Evolutionary conservation across 75 land plant species (phyloP).

Genomic region (Pseudotsuga menziesii): DNA sequence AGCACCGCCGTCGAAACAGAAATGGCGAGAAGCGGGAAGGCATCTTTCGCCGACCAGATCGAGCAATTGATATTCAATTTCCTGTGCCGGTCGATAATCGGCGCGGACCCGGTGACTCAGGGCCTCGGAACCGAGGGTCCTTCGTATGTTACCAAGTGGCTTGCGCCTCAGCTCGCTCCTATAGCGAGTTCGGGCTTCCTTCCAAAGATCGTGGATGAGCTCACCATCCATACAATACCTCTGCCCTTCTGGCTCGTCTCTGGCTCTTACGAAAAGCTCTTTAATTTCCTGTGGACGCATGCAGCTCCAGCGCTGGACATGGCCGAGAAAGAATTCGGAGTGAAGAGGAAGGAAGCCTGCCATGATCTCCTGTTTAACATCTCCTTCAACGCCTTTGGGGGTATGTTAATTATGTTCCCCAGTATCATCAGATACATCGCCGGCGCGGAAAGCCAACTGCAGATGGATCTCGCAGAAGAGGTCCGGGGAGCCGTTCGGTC

Average conservation of each 20-base stretch:
- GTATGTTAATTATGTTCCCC: slow-evolving; percentile 42
- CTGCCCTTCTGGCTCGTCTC: slow-evolving; percentile 47
- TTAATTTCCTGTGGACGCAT: slow-evolving; percentile 23
- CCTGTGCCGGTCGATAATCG: slow-evolving; percentile 38
- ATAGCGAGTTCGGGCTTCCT: slow-evolving; percentile 44
- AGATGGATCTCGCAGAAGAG: slow-evolving; percentile 47
- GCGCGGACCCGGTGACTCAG: slow-evolving; percentile 31
- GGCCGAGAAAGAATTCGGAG: slow-evolving; percentile 44
- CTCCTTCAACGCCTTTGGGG: slow-evolving; percentile 67
- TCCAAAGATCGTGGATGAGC: slow-evolving; percentile 53
- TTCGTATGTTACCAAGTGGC: slow-evolving; percentile 38
- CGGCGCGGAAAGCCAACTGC: slow-evolving; percentile 28
- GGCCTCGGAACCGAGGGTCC: slow-evolving; percentile 53
- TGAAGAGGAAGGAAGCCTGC: slow-evolving; percentile 56
- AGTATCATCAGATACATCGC: slow-evolving; percentile 39
- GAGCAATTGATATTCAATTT: slow-evolving; percentile 55
- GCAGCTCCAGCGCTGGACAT: slow-evolving; percentile 32
- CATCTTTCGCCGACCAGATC: slow-evolving; percentile 23
- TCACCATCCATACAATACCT: slow-evolving; percentile 32
- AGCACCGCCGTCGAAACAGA: slow-evolving; percentile 38
- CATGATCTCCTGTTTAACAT: slow-evolving; percentile 62
- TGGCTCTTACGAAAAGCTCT: slow-evolving; percentile 36
- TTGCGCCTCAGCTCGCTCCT: slow-evolving; percentile 61
- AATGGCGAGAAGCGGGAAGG: slow-evolving; percentile 7
- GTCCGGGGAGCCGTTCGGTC: slow-evolving; percentile 33